Evolutionary conservation across 202 grass and related monocot species (phyloP).

Genomic region (Zoysia matrella): DNA sequence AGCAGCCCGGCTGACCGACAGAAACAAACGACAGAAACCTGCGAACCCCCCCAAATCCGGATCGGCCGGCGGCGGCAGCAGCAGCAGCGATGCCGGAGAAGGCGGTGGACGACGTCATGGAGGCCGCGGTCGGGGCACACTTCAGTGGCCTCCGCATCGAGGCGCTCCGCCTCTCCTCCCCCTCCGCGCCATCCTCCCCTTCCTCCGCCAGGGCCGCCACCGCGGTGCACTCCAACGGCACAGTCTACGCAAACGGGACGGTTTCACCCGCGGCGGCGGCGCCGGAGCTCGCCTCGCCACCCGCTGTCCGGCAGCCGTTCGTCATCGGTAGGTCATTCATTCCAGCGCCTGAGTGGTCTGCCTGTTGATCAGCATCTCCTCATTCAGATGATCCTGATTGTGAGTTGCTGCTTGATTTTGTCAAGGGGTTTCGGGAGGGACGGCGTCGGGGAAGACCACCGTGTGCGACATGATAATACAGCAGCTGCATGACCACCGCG

Average conservation of each 20-base stretch:
- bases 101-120: slow-evolving; percentile 83
- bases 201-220: slow-evolving; percentile 46
- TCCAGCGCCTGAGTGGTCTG: background rate
- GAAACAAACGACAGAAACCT: slow-evolving; percentile 22
- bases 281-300: slow-evolving; percentile 35
- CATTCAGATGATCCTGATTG: background rate
- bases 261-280: background rate
- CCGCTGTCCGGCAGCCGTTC: slow-evolving; percentile 69
- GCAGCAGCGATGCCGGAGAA: slow-evolving; percentile 52
- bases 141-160: slow-evolving; percentile 93
- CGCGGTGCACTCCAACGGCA: slow-evolving; percentile 41
- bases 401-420: background rate
- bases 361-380: background rate
- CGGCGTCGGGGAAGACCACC: slow-evolving; percentile 98
- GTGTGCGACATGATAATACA: slow-evolving; percentile 99
- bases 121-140: slow-evolving; percentile 77
- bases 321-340: slow-evolving; percentile 71
- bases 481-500: slow-evolving; percentile 96
- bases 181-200: slow-evolving; percentile 68
- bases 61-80: slow-evolving; percentile 36
- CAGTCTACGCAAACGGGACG: slow-evolving; percentile 30
- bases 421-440: slow-evolving; percentile 90
- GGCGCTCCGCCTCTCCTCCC: slow-evolving; percentile 53
- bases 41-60: slow-evolving; percentile 30
- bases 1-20: background rate